Conservation (phyloP, 176 grass and related monocot genomes). For the Triticum turgidum region DNA sequence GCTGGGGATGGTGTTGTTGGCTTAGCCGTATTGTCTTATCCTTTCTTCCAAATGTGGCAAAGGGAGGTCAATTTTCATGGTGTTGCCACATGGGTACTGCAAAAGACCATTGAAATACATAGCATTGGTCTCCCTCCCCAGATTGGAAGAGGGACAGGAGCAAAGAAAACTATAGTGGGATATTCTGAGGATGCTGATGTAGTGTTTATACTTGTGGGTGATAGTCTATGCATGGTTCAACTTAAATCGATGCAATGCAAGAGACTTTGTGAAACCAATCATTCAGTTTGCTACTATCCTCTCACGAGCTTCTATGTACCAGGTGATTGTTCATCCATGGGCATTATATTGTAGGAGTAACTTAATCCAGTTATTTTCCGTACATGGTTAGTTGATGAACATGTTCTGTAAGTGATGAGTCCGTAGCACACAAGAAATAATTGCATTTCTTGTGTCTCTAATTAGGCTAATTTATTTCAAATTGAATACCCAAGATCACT, state of each 20-base stretch:
- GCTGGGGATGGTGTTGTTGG: no score
- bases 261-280: not conserved
- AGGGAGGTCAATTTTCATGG: no score
- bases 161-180: not conserved
- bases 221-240: not conserved
- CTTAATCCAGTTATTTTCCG: not conserved
- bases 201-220: not conserved
- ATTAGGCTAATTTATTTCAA: no score
- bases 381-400: not conserved
- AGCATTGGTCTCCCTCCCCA: no score
- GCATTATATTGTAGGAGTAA: not conserved
- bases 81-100: no score
- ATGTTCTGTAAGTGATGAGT: not conserved
- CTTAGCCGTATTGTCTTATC: no score
- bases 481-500: no score
- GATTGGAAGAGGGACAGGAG: no score
- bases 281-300: not conserved
- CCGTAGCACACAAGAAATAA: no score
- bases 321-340: not conserved
- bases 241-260: not conserved
- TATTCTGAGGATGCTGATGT: not conserved
- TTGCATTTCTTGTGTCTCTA: no score
- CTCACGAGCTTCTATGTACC: not conserved
- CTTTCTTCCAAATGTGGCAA: no score
- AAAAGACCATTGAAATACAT: no score